Evolutionary conservation across 2,329 filamentous ascomycete species (phyloP).

Genomic region (Fusarium virguliforme): DNA sequence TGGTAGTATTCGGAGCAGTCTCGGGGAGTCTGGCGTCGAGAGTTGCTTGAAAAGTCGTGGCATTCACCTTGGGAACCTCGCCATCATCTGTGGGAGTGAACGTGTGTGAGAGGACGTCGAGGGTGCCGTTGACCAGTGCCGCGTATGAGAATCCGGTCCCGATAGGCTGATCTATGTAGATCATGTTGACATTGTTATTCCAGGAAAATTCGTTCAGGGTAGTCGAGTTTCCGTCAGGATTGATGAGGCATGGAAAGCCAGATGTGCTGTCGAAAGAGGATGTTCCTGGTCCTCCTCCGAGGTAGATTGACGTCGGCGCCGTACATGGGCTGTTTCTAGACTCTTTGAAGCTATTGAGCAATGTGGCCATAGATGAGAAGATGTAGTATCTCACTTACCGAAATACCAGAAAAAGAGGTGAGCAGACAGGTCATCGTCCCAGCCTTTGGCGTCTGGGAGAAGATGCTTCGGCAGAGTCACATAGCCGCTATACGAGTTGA

Average conservation of each 20-base stretch:
- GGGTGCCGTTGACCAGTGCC: conserved; percentile 65
- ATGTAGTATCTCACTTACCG: conserved; percentile 21
- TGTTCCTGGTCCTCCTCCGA: conserved; percentile 75
- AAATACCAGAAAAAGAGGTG: conserved; percentile 65
- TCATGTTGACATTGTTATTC: conserved; percentile 66
- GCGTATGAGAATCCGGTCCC: conserved; percentile 75
- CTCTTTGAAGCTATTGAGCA: conserved; percentile 24
- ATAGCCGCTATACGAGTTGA: conserved; percentile 48
- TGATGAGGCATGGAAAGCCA: conserved; percentile 65
- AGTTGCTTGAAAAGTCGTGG: conserved; percentile 38
- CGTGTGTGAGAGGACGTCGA: conserved; percentile 62
- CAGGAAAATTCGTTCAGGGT: conserved; percentile 72
- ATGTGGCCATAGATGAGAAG: too few relatives aligned
- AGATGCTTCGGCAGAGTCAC: conserved; percentile 43
- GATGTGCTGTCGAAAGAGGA: conserved; percentile 75
- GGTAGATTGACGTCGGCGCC: conserved; percentile 65
- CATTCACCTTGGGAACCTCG: conserved; percentile 24
- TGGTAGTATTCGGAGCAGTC: conserved; percentile 62
- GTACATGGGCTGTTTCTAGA: conserved; percentile 52
- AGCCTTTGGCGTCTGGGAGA: conserved; percentile 50
- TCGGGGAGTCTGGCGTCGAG: conserved; percentile 11
- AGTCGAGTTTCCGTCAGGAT: conserved; percentile 67
- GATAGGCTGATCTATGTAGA: conserved; percentile 73
- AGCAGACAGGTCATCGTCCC: conserved; percentile 31
- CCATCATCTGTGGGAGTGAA: conserved; percentile 29